Conservation (phyloP, 305 asterid genomes). For the Plantago lanceolata region DNA sequence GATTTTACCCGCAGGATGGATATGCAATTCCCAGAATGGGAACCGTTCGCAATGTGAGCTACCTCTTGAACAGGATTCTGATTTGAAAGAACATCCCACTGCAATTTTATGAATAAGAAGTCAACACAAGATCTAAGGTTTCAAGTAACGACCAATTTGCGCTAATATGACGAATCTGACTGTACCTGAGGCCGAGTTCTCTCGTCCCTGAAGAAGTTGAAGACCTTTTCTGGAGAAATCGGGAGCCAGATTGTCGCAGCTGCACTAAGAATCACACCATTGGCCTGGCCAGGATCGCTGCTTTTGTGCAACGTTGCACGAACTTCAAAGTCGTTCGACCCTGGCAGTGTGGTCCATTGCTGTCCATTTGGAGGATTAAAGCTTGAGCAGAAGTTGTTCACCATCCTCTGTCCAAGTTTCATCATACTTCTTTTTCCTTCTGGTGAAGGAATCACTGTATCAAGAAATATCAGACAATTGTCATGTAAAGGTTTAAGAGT, state of each 20-base stretch:
- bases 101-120: neutral
- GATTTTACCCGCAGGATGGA: constrained; percentile 73
- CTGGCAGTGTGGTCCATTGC: constrained; percentile 68
- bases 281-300: constrained; percentile 77
- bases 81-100: constrained; percentile 97
- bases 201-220: constrained; percentile 71
- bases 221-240: constrained; percentile 55
- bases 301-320: constrained; percentile 67
- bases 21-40: constrained; percentile 87
- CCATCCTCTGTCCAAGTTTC: constrained; percentile 90
- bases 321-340: constrained; percentile 70
- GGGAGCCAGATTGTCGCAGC: constrained; percentile 96
- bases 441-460: constrained; percentile 64
- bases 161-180: neutral
- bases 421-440: constrained; percentile 93
- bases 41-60: constrained; percentile 82
- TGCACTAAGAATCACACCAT: constrained; percentile 82
- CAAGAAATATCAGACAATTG: neutral
- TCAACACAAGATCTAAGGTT: neutral
- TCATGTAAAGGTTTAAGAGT: neutral
- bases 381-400: constrained; percentile 72
- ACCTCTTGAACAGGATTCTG: constrained; percentile 92
- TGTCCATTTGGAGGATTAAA: constrained; percentile 68
- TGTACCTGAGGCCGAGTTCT: constrained; percentile 75
- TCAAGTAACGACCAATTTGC: neutral